A percentile compares a stretch with the other conserved stretches of the same genome.
phyloP scores from a whole-genome alignment of 257 asterid genomes.

The Datura wrightii region DNA sequence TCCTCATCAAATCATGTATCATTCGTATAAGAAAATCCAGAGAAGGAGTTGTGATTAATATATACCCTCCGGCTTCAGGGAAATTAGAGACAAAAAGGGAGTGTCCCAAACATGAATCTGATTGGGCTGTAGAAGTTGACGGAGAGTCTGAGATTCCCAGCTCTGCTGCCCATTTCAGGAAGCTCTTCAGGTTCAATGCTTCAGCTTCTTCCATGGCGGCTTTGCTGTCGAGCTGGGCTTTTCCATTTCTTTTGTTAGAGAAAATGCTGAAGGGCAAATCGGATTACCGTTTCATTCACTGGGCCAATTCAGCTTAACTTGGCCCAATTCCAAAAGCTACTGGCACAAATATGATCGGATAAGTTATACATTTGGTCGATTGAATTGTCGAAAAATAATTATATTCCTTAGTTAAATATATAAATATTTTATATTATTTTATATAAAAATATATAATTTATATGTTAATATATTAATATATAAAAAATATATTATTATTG shows the following conservation, averaged over 20 bases:
- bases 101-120: constrained; percentile 55
- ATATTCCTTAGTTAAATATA: not conserved
- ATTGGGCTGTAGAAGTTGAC: constrained; percentile 19
- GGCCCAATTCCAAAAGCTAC: not conserved
- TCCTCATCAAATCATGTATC: not conserved
- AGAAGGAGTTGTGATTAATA: not conserved
- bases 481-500: not conserved
- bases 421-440: not conserved
- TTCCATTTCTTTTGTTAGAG: not conserved
- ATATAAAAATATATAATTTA: not conserved
- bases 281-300: not conserved
- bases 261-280: not conserved
- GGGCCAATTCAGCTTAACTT: not conserved
- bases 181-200: constrained; percentile 52
- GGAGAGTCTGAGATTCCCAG: constrained; percentile 68
- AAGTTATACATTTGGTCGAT: not conserved
- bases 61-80: constrained; percentile 92
- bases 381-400: not conserved
- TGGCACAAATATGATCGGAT: not conserved
- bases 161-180: constrained; percentile 73
- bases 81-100: constrained; percentile 62
- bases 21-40: not conserved
- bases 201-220: constrained; percentile 45
- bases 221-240: not conserved
- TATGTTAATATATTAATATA: not conserved